Evolutionary conservation across 805 yeast species (phyloP), one percentile per base, ranked within the genome.

Genomic region (Candida fluviatilis): DNA sequence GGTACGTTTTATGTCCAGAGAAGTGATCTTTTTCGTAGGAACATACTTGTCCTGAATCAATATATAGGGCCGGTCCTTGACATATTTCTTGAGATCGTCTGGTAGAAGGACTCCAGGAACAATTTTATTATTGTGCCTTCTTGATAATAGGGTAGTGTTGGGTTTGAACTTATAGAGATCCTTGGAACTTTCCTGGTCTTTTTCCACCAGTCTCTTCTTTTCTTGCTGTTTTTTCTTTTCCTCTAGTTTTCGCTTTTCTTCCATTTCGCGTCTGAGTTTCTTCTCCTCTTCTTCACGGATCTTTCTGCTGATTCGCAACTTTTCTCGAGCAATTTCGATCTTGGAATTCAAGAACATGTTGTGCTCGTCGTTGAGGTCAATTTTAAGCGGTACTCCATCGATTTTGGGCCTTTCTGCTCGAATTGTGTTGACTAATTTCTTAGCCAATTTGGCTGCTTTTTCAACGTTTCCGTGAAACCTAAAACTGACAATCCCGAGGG

Each of bases 401-500:
- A 80, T 58, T 30, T 69, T 69, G 2, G 75, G 60, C 24, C 58
- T 60, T 15, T 53, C 55, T 11, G 47, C 41, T 31, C 52, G 51
- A 19, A 64, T 49, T 5, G 48, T 51, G 13, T 47, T 41, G 7
- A 66, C 51, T 15, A 68, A 52, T 32, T 49, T 50, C 26, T 58
- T 60, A 15, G 73, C 72, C 14, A 58, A 46, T 30, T 54, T 51
- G 58, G 57, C 57, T 4, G 78, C 64, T 40, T 73, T 74, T 14
- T 71, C 78, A 12, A 66, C 52, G 15, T 60, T 52, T 2, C 87
- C 86, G 41, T 71, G 80, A 58, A 73, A 89, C 41, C 73, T 67
- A 37, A 87, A 65, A 15, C 76, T 62, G 36, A 82, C 82, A 16
- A 88, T 65, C 7, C 95, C 93, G 29, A 89, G 58, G 0, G 95